A percentile compares a stretch with the other conserved stretches of the same genome.
These are phyloP conservation scores for Penicillium flavigenum DNA, from an alignment of 495 filamentous ascomycete genomes.

Conservation along the genomic window DNA sequence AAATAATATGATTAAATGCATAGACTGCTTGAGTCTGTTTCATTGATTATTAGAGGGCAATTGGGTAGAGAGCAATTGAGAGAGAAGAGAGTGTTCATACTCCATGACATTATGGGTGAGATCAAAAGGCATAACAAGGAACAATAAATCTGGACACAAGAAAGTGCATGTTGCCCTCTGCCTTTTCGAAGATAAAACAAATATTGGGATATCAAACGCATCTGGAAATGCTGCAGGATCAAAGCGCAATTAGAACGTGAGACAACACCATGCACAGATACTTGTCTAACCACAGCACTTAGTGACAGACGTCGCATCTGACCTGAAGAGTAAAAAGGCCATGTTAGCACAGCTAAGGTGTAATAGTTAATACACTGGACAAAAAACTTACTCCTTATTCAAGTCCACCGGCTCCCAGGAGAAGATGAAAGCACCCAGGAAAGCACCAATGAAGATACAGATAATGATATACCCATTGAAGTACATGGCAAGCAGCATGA, in stretches of 20 bases:
- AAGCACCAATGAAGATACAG: constrained; percentile 62
- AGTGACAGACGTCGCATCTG: constrained; percentile 6
- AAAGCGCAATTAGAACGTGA: not conserved
- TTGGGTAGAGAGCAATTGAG: not conserved
- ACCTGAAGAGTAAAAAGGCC: not conserved
- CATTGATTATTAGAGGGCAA: not conserved
- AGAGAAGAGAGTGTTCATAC: not conserved
- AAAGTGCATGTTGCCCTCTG: not conserved
- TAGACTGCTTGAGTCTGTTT: not conserved
- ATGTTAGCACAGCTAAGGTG: not conserved
- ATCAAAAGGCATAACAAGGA: too few species aligned
- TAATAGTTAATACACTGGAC: not conserved
- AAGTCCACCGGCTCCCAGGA: constrained; percentile 48
- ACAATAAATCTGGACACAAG: not conserved
- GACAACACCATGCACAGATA: not conserved
- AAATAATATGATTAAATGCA: not conserved
- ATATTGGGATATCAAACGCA: not conserved
- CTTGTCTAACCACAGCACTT: constrained; percentile 8
- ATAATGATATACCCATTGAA: constrained; percentile 66
- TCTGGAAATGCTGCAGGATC: not conserved
- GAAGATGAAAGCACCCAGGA: constrained; percentile 59
- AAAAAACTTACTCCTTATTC: constrained; percentile 19
- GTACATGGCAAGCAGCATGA: constrained; percentile 70
- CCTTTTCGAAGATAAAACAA: not conserved
- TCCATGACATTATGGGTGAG: not conserved